Conservation (phyloP, 805 yeast genomes). For the Lipomyces chichibuensis region DNA sequence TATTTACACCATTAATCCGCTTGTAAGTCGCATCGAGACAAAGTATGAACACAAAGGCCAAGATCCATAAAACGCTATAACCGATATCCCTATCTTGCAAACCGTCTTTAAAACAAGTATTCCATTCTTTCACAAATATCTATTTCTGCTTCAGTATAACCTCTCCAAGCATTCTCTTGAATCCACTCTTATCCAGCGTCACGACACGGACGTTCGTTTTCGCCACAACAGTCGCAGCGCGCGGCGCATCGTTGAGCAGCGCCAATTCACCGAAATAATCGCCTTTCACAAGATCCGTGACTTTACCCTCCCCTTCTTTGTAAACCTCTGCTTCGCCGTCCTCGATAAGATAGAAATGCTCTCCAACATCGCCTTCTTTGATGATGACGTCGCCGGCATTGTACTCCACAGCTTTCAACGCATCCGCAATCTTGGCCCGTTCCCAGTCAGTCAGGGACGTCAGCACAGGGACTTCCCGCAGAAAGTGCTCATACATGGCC, state of each 20-base stretch:
- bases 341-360: conserved; percentile 72
- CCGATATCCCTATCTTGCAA: background rate
- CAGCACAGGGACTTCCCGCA: conserved; percentile 83
- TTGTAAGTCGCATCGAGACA: background rate
- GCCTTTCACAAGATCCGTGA: conserved; percentile 69
- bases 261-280: conserved; percentile 98
- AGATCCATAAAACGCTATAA: background rate
- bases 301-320: conserved; percentile 62
- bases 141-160: conserved; percentile 46
- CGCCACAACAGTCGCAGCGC: conserved; percentile 92
- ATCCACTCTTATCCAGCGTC: conserved; percentile 88
- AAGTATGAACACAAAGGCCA: background rate
- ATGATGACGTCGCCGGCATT: conserved; percentile 74
- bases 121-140: background rate
- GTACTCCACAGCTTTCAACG: conserved; percentile 76
- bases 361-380: conserved; percentile 83
- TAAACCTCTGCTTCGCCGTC: conserved; percentile 80
- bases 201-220: conserved; percentile 78
- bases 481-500: conserved; percentile 83
- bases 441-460: conserved; percentile 73
- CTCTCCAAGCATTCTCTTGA: conserved; percentile 91
- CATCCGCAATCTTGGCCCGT: conserved; percentile 91
- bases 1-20: background rate
- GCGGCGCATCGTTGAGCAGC: conserved; percentile 82
- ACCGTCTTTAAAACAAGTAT: background rate